Evolutionary conservation across 495 filamentous ascomycete species (phyloP), one percentile per base, ranked within the genome.

Genomic region (Oidiodendron maius): DNA sequence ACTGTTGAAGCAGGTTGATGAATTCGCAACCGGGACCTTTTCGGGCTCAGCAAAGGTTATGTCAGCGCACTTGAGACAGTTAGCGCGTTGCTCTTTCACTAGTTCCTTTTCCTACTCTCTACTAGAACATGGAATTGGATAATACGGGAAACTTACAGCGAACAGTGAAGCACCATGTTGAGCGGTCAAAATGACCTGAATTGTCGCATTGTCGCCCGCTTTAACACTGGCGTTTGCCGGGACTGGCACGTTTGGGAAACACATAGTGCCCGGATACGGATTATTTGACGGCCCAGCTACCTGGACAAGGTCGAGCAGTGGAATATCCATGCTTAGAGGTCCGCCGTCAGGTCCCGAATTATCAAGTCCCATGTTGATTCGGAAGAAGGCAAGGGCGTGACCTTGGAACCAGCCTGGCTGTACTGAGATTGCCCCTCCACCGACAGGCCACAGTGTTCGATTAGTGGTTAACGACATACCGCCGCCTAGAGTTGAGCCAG

Each of bases 361-460:
- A 46, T 90, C 91, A 48, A 89, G 76, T 45, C 91, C 91, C 44
- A 96, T 70, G 72, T 97, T 97, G 65, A 97, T 72, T 64, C 96
- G 95, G 57, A 96, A 71, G 45, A 90, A 75, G 20, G 89, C 91
- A 3, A 78, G 82, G 8, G 71, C 59, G 61, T 96, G 93, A 49
- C 91, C 91, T 17, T 76, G 79, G 72, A 95, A 95, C 91, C 93
- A 97, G 58, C 91, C 67, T 4, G 93, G 87, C 63, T 95, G 89
- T 50, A 96, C 66, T 16, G 87, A 76, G 45, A 97, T 62, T n/a
- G 87, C 86, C 45, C 93, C 91, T 57, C 91, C 93, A 26, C 60
- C 72, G 46, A 91, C 73, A 9, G 93, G 89, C 93, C 93, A 97
- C 61, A 80, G 84, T 9, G 93, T 91, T 37, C 93, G 80, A 65